Conservation (phyloP, 2,329 filamentous ascomycete genomes). For the Fusarium ramigenum region DNA sequence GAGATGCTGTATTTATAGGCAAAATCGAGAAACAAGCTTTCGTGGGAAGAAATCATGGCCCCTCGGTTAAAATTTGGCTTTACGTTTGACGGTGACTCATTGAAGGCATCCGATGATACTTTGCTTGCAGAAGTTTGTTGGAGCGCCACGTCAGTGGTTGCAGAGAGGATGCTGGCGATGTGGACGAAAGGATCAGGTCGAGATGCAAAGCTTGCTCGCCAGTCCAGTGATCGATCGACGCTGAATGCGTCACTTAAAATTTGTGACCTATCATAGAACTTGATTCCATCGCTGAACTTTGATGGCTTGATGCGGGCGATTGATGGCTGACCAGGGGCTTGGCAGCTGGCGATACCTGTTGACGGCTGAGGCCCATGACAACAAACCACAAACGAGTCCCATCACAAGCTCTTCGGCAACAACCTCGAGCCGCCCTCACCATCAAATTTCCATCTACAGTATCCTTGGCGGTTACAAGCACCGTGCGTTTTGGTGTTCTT, state of each 20-base stretch:
- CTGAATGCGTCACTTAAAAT: not conserved
- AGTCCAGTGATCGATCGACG: not conserved
- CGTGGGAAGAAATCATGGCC: not conserved
- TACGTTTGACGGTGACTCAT: not conserved
- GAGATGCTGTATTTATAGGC: not conserved
- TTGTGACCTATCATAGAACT: not conserved
- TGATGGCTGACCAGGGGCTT: not conserved
- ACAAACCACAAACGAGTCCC: not conserved
- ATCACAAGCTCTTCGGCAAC: not conserved
- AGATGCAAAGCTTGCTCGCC: not conserved
- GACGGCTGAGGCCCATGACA: not conserved
- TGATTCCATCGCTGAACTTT: not conserved
- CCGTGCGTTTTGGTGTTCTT: too few relatives aligned
- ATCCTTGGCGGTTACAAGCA: fast-evolving
- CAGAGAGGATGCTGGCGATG: not conserved
- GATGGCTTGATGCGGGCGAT: not conserved
- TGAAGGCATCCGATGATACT: not conserved
- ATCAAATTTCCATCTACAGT: too few relatives aligned
- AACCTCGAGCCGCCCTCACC: not conserved
- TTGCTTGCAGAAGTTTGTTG: not conserved
- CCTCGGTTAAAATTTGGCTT: not conserved
- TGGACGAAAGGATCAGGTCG: not conserved
- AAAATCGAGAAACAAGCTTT: not conserved
- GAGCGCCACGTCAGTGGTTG: not conserved
- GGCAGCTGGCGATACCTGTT: not conserved